Evolutionary conservation across 2,329 filamentous ascomycete species (phyloP).

Genomic region (Trichoderma harzianum): DNA sequence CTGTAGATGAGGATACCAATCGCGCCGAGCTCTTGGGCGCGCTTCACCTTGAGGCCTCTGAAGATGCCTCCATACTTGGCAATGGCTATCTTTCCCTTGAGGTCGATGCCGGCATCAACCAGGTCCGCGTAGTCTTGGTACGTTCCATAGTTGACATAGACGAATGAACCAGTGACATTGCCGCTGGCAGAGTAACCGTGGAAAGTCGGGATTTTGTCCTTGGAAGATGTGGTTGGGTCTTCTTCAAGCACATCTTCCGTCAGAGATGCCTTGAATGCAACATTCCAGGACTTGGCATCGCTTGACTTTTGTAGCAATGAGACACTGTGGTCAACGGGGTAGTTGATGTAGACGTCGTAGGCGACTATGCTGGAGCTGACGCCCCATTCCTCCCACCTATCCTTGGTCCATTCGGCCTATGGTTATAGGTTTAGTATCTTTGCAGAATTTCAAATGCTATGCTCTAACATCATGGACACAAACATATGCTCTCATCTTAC

Average conservation of each 20-base stretch:
- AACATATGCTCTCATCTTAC: slow-evolving; percentile 28
- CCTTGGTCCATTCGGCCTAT: slow-evolving; percentile 68
- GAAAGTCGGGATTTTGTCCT: slow-evolving; percentile 79
- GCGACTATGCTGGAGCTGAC: slow-evolving; percentile 60
- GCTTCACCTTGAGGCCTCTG: slow-evolving; percentile 86
- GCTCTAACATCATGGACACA: background rate
- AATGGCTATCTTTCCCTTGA: slow-evolving; percentile 83
- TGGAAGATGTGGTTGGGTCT: slow-evolving; percentile 71
- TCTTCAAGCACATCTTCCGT: slow-evolving; percentile 82
- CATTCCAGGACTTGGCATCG: slow-evolving; percentile 46
- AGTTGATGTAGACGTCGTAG: slow-evolving; percentile 78
- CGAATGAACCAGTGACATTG: slow-evolving; percentile 82
- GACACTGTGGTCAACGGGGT: slow-evolving; percentile 67
- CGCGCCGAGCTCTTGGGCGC: slow-evolving; percentile 87
- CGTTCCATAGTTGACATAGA: slow-evolving; percentile 90
- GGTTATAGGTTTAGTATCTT: slow-evolving; percentile 9
- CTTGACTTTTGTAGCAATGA: slow-evolving; percentile 54
- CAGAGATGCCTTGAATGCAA: slow-evolving; percentile 75
- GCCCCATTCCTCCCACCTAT: slow-evolving; percentile 71
- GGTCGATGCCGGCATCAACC: slow-evolving; percentile 65
- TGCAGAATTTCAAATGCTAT: background rate
- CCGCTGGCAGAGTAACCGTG: slow-evolving; percentile 92
- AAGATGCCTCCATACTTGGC: slow-evolving; percentile 84
- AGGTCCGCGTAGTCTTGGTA: slow-evolving; percentile 84
- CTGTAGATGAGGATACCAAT: slow-evolving; percentile 80